Conservation (phyloP, 2,329 filamentous ascomycete genomes). For the Cercospora berteroae region DNA sequence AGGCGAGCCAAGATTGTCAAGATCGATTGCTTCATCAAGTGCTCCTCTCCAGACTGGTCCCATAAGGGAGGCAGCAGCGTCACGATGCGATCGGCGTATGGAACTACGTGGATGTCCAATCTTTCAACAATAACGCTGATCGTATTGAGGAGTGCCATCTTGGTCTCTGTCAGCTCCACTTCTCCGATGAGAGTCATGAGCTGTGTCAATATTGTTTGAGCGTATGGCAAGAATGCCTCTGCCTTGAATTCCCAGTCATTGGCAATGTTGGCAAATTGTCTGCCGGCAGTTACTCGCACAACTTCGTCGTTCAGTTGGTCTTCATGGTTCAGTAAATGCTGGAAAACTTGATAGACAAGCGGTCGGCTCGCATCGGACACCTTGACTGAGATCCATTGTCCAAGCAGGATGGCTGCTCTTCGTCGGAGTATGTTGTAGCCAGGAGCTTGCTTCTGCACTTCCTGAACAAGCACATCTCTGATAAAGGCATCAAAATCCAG, state of each 20-base stretch:
- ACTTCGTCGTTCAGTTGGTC: conserved; percentile 85
- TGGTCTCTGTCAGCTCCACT: conserved; percentile 80
- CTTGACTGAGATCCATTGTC: conserved; percentile 83
- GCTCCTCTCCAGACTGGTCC: conserved; percentile 80
- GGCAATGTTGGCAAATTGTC: conserved; percentile 75
- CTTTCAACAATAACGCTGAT: conserved; percentile 76
- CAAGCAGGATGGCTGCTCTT: conserved; percentile 82
- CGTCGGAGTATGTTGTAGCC: conserved; percentile 81
- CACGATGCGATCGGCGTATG: conserved; percentile 77
- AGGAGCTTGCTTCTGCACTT: conserved; percentile 67
- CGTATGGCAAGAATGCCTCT: conserved; percentile 73
- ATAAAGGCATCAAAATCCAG: conserved; percentile 85
- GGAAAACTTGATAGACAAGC: conserved; percentile 83
- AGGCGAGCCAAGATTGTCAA: conserved; percentile 80
- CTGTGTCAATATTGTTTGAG: conserved; percentile 67
- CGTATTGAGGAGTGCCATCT: conserved; percentile 84
- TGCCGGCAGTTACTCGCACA: conserved; percentile 84
- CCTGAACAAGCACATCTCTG: conserved; percentile 68
- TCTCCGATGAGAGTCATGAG: conserved; percentile 76
- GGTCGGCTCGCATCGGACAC: conserved; percentile 66
- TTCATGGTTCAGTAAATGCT: conserved; percentile 74
- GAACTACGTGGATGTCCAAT: conserved; percentile 69
- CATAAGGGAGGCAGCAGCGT: conserved; percentile 76
- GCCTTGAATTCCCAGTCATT: conserved; percentile 81
- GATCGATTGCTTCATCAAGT: conserved; percentile 91